Base-by-base conservation (phyloP, 306 rosid species). In the Quillaja saponaria region DNA sequence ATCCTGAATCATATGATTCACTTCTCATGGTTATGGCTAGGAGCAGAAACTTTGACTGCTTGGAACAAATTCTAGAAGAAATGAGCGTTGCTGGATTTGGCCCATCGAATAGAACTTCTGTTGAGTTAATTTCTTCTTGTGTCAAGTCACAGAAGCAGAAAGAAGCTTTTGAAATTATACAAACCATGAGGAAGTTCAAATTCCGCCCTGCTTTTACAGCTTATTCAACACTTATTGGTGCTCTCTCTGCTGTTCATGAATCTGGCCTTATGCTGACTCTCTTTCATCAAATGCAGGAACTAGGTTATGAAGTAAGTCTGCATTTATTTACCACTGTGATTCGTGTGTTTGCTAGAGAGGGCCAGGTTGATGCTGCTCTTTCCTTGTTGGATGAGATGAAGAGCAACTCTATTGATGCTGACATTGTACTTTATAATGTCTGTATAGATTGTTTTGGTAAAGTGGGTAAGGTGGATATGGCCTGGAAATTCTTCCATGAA, bases 401-500 rank as follows among this genome's bases (percentile, higher is more conserved):
- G 81, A 86, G 92, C 59, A 84, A 84, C 71, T 82, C 85, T 8
- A 74, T 78, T 44, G 63, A 62, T 56, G 92, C 90, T 35, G 98
- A 88, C 19, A 71, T 81, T 73, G 90, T 92, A 69, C 94, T 92
- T 53, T 92, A 86, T 64, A 92, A 92, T 72, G 95, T 92, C 58
- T 92, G 98, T 55, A 86, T 92, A 53, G 92, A 92, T 45, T 86
- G 90, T 74, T 92, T 88, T 72, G 98, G 98, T 18, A 92, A 86
- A 76, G 81, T 75, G 34, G 96, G 98, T 50, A 88, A 84, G 69
- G 83, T 92, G 71, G 98, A 92, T 72, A 92, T 92, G 89, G 96
- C 98, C 54, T 92, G 96, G 98, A 88, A 92, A 70, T 85, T 92
- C 71, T 92, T 88, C 82, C 96, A 92, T 74, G 98, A 92, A 77